Conservation (phyloP, 2,329 filamentous ascomycete genomes). For the Emergomyces orientalis region DNA sequence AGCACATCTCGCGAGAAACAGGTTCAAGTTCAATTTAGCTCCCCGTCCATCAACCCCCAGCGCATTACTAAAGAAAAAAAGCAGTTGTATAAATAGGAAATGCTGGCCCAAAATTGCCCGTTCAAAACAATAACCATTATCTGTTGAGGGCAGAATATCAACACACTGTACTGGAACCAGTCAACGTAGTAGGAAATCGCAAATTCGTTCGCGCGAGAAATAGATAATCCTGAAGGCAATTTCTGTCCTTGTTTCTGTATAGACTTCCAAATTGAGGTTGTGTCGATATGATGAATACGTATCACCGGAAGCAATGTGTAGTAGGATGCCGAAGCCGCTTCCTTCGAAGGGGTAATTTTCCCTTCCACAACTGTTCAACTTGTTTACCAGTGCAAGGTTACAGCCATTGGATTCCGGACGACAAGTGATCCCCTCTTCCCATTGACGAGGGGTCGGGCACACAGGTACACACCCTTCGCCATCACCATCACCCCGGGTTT, state of each 20-base stretch:
- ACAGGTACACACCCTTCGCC: background rate
- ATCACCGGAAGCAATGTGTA: background rate
- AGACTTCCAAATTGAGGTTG: background rate
- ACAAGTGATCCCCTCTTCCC: background rate
- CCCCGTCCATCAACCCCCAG: background rate
- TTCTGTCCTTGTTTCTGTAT: background rate
- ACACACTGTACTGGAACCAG: background rate
- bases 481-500: background rate
- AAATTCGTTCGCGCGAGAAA: background rate
- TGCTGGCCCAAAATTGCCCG: background rate
- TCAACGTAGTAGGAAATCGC: background rate
- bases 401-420: background rate
- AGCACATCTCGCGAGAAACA: background rate
- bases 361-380: background rate
- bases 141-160: background rate
- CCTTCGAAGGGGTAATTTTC: background rate
- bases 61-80: background rate
- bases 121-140: background rate
- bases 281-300: constrained; percentile 1
- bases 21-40: background rate
- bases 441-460: background rate
- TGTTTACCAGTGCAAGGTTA: background rate
- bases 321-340: background rate
- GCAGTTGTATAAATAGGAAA: background rate
- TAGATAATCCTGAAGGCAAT: background rate